Percentiles rank a stretch among this genome's conserved stretches.
phyloP scores from a whole-genome alignment of 768 basidiomycete species.

The Lactifluus echinatus region DNA sequence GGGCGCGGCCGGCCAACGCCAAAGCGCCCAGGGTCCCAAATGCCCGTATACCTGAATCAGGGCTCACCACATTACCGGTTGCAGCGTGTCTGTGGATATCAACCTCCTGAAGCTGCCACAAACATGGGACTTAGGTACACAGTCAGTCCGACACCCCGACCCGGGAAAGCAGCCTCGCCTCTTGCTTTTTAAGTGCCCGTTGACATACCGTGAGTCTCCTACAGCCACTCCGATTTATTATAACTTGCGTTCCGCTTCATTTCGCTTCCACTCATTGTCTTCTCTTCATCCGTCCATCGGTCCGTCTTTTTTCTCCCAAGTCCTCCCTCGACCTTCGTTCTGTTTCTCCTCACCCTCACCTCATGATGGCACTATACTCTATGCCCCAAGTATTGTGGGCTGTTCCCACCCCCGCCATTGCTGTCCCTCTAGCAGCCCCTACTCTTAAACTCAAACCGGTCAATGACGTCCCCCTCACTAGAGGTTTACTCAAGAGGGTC shows the following conservation, averaged over 20 bases:
- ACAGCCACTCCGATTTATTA: no score
- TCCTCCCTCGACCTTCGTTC: background rate
- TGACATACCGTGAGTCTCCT: no score
- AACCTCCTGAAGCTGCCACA: no score
- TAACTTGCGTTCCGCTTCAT: background rate
- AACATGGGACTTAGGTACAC: no score
- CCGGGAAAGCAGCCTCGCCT: no score
- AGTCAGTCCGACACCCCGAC: no score
- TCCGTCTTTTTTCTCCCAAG: background rate
- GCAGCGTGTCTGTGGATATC: no score
- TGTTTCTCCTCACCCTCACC: no score
- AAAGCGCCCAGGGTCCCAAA: background rate
- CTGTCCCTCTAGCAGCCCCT: background rate
- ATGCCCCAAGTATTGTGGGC: background rate
- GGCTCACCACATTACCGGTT: no score
- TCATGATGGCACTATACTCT: background rate
- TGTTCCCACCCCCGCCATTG: background rate
- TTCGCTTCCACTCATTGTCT: background rate
- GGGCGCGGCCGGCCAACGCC: background rate
- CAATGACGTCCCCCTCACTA: slow-evolving; percentile 12
- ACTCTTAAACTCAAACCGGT: slow-evolving; percentile 2
- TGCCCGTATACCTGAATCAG: no score
- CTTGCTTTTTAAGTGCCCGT: no score
- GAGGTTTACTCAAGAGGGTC: background rate
- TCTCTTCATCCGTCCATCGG: no score